A percentile compares a stretch with the other conserved stretches of the same genome.
Evolutionary conservation across 306 rosid species (phyloP).

Genomic region (Castanea sativa): DNA sequence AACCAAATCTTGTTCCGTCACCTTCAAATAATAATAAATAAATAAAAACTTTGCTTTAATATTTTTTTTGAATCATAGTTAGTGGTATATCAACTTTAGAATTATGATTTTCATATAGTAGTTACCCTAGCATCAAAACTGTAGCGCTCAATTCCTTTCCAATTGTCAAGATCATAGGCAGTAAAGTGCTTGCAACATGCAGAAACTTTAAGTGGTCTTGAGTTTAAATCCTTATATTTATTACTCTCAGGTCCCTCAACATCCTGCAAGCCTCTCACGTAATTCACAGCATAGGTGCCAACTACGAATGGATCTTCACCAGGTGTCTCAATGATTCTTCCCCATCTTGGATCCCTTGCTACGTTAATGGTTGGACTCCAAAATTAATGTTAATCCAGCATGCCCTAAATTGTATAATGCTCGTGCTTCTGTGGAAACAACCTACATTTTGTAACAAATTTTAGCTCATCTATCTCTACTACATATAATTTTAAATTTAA

Average conservation of each 20-base stretch:
- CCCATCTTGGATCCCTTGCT: slow-evolving; percentile 27
- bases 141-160: slow-evolving; percentile 16
- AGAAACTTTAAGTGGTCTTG: slow-evolving; percentile 23
- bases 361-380: slow-evolving; percentile 19
- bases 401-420: too few relatives aligned
- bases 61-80: too few relatives aligned
- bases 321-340: slow-evolving; percentile 20
- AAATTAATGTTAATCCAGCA: too few relatives aligned
- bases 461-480: too few relatives aligned
- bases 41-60: too few relatives aligned
- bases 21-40: too few relatives aligned
- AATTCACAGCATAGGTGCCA: slow-evolving; percentile 6
- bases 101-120: too few relatives aligned
- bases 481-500: too few relatives aligned
- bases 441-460: too few relatives aligned
- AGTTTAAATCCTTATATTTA: slow-evolving; percentile 2
- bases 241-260: slow-evolving; percentile 3
- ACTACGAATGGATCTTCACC: slow-evolving; percentile 26
- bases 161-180: slow-evolving; percentile 16
- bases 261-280: slow-evolving; percentile 26
- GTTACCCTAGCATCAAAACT: slow-evolving; percentile 19
- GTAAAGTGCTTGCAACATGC: slow-evolving; percentile 23
- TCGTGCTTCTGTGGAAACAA: too few relatives aligned
- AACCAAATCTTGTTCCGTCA: too few relatives aligned
- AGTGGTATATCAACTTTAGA: too few relatives aligned